Evolutionary conservation across 164 flowering plant species (phyloP).

Genomic region (Vitis rotundifolia): DNA sequence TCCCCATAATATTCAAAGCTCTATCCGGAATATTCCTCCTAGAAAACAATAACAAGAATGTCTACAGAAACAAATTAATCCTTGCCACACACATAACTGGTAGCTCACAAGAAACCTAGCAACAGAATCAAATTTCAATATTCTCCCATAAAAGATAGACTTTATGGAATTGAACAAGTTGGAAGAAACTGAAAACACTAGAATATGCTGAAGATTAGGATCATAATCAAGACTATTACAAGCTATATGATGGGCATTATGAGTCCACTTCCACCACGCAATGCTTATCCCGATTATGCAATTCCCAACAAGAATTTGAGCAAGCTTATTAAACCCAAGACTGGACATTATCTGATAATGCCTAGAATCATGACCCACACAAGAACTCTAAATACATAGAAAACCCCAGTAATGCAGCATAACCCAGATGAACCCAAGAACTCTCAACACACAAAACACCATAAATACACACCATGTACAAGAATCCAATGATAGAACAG

Average conservation of each 20-base stretch:
- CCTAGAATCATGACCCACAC: constrained; percentile 33
- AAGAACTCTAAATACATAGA: constrained; percentile 47
- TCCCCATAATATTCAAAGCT: constrained; percentile 49
- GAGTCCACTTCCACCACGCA: constrained; percentile 79
- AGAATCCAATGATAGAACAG: neutral
- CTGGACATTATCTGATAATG: constrained; percentile 52
- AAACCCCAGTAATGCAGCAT: constrained; percentile 51
- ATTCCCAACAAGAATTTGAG: constrained; percentile 24
- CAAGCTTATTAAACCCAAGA: constrained; percentile 31
- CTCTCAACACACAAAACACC: constrained; percentile 38
- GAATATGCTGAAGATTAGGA: constrained; percentile 31
- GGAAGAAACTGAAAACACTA: constrained; percentile 58
- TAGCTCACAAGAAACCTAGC: constrained; percentile 57
- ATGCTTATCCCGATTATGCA: constrained; percentile 37
- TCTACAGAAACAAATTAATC: constrained; percentile 24
- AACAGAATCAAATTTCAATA: constrained; percentile 8
- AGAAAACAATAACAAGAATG: constrained; percentile 48
- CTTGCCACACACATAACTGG: constrained; percentile 60
- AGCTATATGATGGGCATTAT: constrained; percentile 72
- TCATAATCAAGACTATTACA: no score
- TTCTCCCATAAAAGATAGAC: constrained; percentile 44
- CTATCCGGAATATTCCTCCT: constrained; percentile 45
- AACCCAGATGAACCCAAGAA: constrained; percentile 36
- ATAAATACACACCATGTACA: constrained; percentile 33
- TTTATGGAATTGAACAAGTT: constrained; percentile 39